phyloP scores from a whole-genome alignment of 2,329 filamentous ascomycete species.

The Ophiostoma himal-ulmi region DNA sequence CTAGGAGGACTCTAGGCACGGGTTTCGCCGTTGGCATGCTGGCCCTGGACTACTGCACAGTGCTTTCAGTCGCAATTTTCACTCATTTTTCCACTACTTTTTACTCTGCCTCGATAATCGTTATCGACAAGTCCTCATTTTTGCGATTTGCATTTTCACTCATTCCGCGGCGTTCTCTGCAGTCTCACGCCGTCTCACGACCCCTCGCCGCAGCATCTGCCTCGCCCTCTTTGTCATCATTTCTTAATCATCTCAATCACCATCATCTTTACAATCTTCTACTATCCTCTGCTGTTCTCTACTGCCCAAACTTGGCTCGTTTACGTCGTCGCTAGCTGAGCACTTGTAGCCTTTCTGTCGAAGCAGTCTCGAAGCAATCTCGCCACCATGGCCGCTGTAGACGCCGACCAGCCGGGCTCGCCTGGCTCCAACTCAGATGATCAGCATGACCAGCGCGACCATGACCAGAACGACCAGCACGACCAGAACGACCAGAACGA shows the following conservation, averaged over 20 bases:
- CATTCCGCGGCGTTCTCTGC: not conserved
- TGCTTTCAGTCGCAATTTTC: too few species aligned
- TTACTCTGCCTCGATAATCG: not conserved
- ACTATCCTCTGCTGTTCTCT: too few species aligned
- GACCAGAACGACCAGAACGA: not conserved
- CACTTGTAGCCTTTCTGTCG: too few species aligned
- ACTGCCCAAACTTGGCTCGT: too few species aligned
- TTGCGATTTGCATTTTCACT: not conserved
- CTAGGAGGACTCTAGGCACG: not conserved
- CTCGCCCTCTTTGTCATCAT: not conserved
- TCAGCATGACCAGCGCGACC: not conserved
- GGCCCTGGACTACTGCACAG: not conserved
- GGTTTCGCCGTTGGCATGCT: not conserved
- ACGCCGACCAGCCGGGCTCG: not conserved
- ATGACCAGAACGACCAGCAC: not conserved
- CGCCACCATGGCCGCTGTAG: slow-evolving; percentile 2
- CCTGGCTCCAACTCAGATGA: not conserved
- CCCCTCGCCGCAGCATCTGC: not conserved
- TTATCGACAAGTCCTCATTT: not conserved
- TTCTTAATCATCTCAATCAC: not conserved
- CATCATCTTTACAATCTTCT: not conserved
- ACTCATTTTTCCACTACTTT: too few species aligned
- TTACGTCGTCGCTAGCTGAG: not conserved
- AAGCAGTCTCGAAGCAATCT: not conserved
- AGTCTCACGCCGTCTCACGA: not conserved